Base-by-base conservation (phyloP, 257 asterid genomes). In the Nicotiana knightiana region DNA sequence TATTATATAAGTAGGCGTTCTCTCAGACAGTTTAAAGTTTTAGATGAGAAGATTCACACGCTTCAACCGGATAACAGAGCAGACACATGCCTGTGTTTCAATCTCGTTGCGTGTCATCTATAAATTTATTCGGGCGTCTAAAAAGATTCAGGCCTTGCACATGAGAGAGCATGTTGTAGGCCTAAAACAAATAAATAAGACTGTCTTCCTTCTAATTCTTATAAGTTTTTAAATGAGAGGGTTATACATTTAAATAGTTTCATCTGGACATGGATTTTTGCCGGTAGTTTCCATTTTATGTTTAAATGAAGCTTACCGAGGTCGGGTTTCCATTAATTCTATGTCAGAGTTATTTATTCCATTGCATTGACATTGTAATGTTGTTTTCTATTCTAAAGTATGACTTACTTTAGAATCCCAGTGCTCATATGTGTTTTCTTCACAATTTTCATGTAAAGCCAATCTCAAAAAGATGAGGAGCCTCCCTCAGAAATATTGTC, bases 401-500 rank as follows among this genome's bases (percentile, higher is more conserved):
- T 24, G 77, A 67, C 76, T 84, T n/a, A 62, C 51, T 62, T 35
- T 58, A 21, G 73, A 63, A 18, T 73, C 76, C 33, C 70, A 2
- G 73, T 55, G 82, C 76, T 64, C 67, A 73, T 17, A 33, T 28
- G 16, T 66, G 8, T 73, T 58, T 62, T 54, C 16, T 26, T 58
- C 55, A 64, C 81, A 46, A 73, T 64, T 77, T 76, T 67, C 82
- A 17, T 83, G 82, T 71, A 81, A 83, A 89, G 97, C 86, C 87
- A 86, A 82, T 84, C 85, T 73, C 94, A 88, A 79, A 88, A 85
- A 59, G 86, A 85, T 65, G 87, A 83, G 67, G 88, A 81, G 88
- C 87, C 88, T 79, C 81, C 93, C 48, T 85, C 90, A 65, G 93
- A 88, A 83, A 86, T 85, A 86, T 61, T 87, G 75, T 51, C 93